A percentile compares a stretch with the other conserved stretches of the same genome.
These are phyloP conservation scores for Lizonia empirigonia DNA, from an alignment of 2,329 filamentous ascomycete genomes.

Conservation along the genomic window DNA sequence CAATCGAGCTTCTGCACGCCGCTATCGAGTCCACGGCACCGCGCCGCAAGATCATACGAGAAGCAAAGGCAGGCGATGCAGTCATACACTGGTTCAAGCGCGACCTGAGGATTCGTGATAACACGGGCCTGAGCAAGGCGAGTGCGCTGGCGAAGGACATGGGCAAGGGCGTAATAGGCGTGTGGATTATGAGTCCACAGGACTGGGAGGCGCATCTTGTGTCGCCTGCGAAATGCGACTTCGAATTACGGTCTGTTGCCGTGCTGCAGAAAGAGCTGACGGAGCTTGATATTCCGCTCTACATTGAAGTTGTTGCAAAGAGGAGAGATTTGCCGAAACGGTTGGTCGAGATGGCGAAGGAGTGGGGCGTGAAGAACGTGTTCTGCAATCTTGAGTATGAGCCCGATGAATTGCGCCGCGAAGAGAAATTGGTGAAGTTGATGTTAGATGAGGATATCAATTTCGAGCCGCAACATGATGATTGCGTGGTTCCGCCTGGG, in stretches of 20 bases:
- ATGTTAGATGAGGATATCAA: constrained; percentile 68
- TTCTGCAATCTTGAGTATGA: constrained; percentile 91
- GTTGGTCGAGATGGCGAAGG: constrained; percentile 67
- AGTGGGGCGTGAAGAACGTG: constrained; percentile 76
- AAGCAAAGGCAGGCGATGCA: constrained; percentile 54
- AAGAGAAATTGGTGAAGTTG: constrained; percentile 67
- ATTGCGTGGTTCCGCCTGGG: constrained; percentile 80
- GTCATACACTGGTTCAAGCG: constrained; percentile 92
- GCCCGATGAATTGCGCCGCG: constrained; percentile 83
- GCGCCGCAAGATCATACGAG: constrained; percentile 56
- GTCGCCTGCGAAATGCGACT: constrained; percentile 75
- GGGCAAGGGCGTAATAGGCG: constrained; percentile 72
- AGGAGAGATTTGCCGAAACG: constrained; percentile 66
- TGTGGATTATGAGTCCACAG: constrained; percentile 82
- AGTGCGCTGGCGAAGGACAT: constrained; percentile 68
- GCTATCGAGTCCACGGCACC: constrained; percentile 66
- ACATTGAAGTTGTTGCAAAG: constrained; percentile 72
- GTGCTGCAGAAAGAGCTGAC: constrained; percentile 70
- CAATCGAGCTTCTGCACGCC: constrained; percentile 69
- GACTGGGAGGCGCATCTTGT: constrained; percentile 83
- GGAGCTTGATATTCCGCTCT: constrained; percentile 75
- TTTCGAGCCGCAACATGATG: constrained; percentile 78
- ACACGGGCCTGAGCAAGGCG: constrained; percentile 71
- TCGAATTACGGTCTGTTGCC: constrained; percentile 74
- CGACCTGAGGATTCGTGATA: constrained; percentile 76